phyloP scores from a whole-genome alignment of 2,329 filamentous ascomycete species.

The Fusarium sororula region DNA sequence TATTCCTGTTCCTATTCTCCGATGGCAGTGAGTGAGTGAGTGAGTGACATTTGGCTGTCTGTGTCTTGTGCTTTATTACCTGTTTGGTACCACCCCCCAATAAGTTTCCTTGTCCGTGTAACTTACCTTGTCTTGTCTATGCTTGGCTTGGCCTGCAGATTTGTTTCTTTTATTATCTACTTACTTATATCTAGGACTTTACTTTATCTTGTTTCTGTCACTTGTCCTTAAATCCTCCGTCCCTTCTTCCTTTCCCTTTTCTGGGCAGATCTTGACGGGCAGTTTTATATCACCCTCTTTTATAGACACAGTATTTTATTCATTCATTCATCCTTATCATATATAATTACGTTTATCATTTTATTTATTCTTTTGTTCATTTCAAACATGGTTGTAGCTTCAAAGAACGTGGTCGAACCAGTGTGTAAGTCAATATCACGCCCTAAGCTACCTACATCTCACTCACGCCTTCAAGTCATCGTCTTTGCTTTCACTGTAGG shows the following conservation, averaged over 20 bases:
- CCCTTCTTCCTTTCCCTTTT: background rate
- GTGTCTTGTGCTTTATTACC: constrained; percentile 13
- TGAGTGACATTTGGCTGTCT: background rate
- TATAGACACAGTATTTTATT: background rate
- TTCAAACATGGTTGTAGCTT: background rate
- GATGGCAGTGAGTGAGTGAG: background rate
- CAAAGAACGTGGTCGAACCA: constrained; percentile 25
- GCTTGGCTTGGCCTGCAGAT: background rate
- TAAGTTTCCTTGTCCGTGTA: background rate
- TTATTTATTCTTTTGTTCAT: background rate
- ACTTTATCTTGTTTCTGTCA: background rate
- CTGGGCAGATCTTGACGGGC: background rate
- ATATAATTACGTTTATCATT: background rate
- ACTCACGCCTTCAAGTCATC: constrained; percentile 23
- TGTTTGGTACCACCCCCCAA: background rate
- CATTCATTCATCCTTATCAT: background rate
- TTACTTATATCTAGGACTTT: background rate
- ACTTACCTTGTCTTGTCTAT: background rate
- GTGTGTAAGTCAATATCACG: constrained; percentile 12
- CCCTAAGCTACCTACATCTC: background rate
- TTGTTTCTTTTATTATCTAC: background rate
- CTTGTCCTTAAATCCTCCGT: background rate
- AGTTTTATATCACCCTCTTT: background rate
- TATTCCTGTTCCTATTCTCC: background rate
- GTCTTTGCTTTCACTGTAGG: constrained; percentile 34